A percentile compares a stretch with the other conserved stretches of the same genome.
Evolutionary conservation across 1,139 yeast genomes (phyloP).

Genomic region (Debaryomyces singareniensis): DNA sequence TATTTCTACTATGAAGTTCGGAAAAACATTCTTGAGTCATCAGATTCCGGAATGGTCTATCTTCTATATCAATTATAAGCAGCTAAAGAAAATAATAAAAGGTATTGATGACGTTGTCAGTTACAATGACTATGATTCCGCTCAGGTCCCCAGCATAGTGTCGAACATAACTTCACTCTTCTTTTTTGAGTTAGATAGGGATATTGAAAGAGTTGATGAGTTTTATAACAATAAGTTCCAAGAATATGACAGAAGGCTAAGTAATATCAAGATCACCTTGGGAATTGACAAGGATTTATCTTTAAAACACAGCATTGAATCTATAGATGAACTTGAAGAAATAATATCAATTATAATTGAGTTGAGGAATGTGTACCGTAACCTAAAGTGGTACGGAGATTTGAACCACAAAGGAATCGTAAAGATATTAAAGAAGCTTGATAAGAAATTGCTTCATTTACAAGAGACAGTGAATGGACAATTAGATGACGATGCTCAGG

Average conservation of each 20-base stretch:
- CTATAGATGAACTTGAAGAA: slow-evolving; percentile 70
- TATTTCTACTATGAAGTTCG: slow-evolving; percentile 65
- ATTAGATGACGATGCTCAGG: slow-evolving; percentile 6
- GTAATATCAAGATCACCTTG: slow-evolving; percentile 34
- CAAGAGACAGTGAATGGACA: slow-evolving; percentile 12
- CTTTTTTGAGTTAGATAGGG: slow-evolving; percentile 74
- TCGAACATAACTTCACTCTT: slow-evolving; percentile 50
- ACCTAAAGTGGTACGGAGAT: slow-evolving; percentile 90
- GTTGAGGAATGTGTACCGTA: slow-evolving; percentile 69
- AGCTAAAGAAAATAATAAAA: slow-evolving; percentile 74
- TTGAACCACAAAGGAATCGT: slow-evolving; percentile 85
- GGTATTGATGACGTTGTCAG: slow-evolving; percentile 21
- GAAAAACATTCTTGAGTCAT: slow-evolving; percentile 71
- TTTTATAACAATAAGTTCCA: slow-evolving; percentile 68
- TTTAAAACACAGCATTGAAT: slow-evolving; percentile 24
- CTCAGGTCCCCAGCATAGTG: slow-evolving; percentile 22
- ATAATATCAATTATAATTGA: slow-evolving; percentile 70
- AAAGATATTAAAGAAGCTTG: slow-evolving; percentile 85
- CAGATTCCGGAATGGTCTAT: slow-evolving; percentile 91
- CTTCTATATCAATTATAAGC: slow-evolving; percentile 81
- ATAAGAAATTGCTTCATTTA: slow-evolving; percentile 56
- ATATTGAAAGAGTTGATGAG: slow-evolving; percentile 73
- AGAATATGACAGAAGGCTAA: slow-evolving; percentile 69
- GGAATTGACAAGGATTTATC: slow-evolving; percentile 22
- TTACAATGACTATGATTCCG: slow-evolving; percentile 30